Evolutionary conservation across 306 rosid genomes (phyloP).

Genomic region (Trichosanthes truncata): DNA sequence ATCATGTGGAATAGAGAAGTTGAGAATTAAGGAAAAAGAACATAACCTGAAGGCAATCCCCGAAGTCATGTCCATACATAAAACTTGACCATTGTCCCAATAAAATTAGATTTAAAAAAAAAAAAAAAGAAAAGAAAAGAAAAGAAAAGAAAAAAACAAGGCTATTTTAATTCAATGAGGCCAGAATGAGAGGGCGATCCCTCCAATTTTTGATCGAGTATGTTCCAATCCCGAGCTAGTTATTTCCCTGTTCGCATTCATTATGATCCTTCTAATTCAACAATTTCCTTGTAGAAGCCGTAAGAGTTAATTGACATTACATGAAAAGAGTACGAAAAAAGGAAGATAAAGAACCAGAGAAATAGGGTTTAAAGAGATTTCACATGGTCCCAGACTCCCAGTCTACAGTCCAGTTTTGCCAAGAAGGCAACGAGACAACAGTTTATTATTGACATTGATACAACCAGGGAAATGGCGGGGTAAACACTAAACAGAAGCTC

Average conservation of each 20-base stretch:
- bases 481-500: not conserved
- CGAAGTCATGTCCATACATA: not conserved
- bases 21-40: too few species aligned
- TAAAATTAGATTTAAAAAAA: too few species aligned
- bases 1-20: too few species aligned
- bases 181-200: too few species aligned
- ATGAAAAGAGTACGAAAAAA: not conserved
- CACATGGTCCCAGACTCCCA: not conserved
- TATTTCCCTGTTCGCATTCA: not conserved
- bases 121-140: too few species aligned
- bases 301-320: not conserved
- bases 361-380: not conserved
- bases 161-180: not conserved
- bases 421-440: not conserved
- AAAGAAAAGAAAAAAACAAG: not conserved
- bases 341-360: not conserved
- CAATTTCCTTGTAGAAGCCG: not conserved
- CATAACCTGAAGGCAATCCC: too few species aligned
- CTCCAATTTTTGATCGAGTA: not conserved
- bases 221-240: not conserved
- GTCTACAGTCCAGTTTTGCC: not conserved
- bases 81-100: not conserved
- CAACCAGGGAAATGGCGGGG: not conserved
- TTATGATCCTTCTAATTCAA: not conserved
- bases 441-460: not conserved